Evolutionary conservation across 192 early-diverging fungal genomes (phyloP).

Genomic region (Fimicolochytrium jonesii): DNA sequence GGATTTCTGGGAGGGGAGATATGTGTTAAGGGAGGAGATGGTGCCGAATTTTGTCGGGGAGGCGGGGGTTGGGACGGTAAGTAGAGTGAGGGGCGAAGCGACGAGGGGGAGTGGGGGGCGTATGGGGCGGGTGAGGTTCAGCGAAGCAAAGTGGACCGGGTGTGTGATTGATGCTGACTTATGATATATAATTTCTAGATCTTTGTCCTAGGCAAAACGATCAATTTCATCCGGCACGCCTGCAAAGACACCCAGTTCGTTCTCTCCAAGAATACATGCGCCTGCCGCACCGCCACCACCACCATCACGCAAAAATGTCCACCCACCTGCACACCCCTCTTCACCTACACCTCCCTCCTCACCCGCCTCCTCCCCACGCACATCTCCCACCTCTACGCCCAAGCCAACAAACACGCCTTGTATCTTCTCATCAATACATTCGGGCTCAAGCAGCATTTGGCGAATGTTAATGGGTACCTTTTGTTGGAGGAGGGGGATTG

Average conservation of each 20-base stretch:
- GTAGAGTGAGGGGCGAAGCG: no score
- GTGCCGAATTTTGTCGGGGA: constrained; percentile 89
- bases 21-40: constrained; percentile 70
- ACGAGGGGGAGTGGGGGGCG: no score
- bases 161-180: no score
- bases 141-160: no score
- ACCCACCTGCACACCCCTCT: neutral
- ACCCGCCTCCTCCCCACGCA: constrained; percentile 35
- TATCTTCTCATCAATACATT: constrained; percentile 73
- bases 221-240: constrained; percentile 66
- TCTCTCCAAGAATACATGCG: constrained; percentile 22
- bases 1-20: constrained; percentile 81
- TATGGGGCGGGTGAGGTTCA: no score
- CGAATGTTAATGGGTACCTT: constrained; percentile 83
- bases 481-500: constrained; percentile 94
- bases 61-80: no score
- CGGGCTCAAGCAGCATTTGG: constrained; percentile 79
- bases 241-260: constrained; percentile 40
- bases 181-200: no score
- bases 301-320: no score
- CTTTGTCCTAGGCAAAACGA: constrained; percentile 77
- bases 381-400: constrained; percentile 66
- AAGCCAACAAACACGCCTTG: constrained; percentile 74
- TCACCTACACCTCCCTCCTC: neutral
- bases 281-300: no score